phyloP scores from a whole-genome alignment of 805 yeast species.

The Sugiyamaella floridensis region DNA sequence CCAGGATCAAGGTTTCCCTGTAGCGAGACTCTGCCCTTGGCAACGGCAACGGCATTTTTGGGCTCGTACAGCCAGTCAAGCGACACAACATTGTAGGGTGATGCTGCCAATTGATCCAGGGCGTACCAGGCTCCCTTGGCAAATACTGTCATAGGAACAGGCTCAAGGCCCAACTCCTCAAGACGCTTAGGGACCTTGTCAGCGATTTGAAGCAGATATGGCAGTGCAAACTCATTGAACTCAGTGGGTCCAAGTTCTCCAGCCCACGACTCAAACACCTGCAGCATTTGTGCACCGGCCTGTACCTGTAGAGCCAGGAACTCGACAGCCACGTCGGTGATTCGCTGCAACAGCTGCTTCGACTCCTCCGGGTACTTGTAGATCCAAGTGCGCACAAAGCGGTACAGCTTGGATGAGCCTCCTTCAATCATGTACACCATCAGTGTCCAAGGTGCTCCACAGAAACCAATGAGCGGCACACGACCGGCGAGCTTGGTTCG shows the following conservation, averaged over 20 bases:
- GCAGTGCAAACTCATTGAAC: constrained; percentile 81
- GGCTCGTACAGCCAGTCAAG: constrained; percentile 91
- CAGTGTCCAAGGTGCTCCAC: constrained; percentile 98
- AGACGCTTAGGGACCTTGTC: constrained; percentile 61
- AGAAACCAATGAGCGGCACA: constrained; percentile 90
- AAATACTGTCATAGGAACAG: constrained; percentile 82
- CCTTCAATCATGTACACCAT: constrained; percentile 97
- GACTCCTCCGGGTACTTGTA: constrained; percentile 70
- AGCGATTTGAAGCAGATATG: constrained; percentile 75
- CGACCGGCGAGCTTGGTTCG: constrained; percentile 78
- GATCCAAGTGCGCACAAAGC: constrained; percentile 89
- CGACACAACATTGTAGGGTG: constrained; percentile 83
- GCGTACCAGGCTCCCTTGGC: constrained; percentile 99
- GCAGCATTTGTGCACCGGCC: constrained; percentile 98
- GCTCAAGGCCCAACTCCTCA: constrained; percentile 64
- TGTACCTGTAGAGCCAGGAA: constrained; percentile 89
- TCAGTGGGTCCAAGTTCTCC: constrained; percentile 92
- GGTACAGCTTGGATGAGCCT: constrained; percentile 85
- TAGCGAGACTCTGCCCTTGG: constrained; percentile 68
- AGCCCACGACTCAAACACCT: constrained; percentile 96
- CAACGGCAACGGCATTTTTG: constrained; percentile 68
- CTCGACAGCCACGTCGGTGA: constrained; percentile 84
- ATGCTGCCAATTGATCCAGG: constrained; percentile 68
- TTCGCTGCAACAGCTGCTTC: constrained; percentile 62
- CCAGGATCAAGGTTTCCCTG: constrained; percentile 98